phyloP scores from a whole-genome alignment of 2,329 filamentous ascomycete species.

The Coniochaeta hoffmannii region DNA sequence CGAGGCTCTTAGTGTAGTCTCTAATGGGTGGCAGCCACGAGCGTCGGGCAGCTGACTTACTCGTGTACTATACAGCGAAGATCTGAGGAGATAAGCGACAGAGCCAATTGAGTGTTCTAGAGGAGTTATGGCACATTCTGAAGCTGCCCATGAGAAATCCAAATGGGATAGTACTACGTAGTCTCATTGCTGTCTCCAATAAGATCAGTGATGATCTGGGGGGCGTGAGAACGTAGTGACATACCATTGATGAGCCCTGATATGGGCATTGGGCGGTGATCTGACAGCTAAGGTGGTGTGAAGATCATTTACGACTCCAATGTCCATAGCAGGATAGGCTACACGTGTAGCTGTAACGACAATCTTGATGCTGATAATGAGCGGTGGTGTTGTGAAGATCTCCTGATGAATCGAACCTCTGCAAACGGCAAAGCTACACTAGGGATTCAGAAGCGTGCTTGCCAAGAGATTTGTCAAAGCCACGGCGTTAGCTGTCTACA shows the following conservation, averaged over 20 bases:
- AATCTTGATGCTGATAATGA: too few species aligned
- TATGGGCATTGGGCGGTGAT: too few species aligned
- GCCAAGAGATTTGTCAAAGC: not conserved
- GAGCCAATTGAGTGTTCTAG: not conserved
- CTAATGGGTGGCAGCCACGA: not conserved
- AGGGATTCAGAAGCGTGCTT: not conserved
- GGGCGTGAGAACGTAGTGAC: too few species aligned
- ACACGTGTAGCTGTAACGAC: too few species aligned
- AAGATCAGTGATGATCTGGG: too few species aligned
- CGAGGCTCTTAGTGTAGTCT: not conserved
- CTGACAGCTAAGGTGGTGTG: too few species aligned
- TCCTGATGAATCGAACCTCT: not conserved
- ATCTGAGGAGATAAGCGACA: not conserved
- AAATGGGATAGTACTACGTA: not conserved
- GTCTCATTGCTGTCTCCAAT: not conserved
- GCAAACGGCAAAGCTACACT: not conserved
- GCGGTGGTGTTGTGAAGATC: not conserved
- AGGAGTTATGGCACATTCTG: not conserved
- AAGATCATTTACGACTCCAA: too few species aligned
- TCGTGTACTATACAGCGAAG: not conserved
- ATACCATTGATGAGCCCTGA: too few species aligned
- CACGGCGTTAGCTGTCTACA: not conserved
- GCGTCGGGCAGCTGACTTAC: not conserved
- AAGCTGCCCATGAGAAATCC: not conserved
- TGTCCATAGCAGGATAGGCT: too few species aligned